phyloP scores from a whole-genome alignment of 495 filamentous ascomycete genomes.

The Talaromyces stipitatus region DNA sequence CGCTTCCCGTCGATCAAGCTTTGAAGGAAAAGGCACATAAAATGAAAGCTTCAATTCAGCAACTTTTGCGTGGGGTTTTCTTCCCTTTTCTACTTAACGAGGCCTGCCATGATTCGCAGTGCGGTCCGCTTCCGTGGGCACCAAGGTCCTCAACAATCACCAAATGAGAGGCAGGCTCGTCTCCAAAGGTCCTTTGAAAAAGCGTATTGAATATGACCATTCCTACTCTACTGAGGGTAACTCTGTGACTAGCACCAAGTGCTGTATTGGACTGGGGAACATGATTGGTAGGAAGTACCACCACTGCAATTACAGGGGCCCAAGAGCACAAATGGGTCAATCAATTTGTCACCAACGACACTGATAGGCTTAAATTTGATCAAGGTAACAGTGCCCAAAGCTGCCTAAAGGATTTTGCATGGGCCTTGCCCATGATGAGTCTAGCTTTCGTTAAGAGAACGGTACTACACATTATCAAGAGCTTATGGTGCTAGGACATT shows the following conservation, averaged over 20 bases:
- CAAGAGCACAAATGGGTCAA: background rate
- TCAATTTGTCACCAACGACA: background rate
- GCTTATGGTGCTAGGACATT: background rate
- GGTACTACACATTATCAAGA: background rate
- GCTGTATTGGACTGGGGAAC: slow-evolving; percentile 36
- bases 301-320: slow-evolving; percentile 24
- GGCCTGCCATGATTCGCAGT: background rate
- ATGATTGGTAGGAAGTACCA: slow-evolving; percentile 35
- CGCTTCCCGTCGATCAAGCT: background rate
- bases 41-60: background rate
- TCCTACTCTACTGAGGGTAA: background rate
- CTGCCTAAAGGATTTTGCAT: background rate
- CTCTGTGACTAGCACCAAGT: background rate
- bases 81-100: background rate
- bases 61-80: background rate
- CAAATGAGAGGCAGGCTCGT: background rate
- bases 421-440: background rate
- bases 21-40: background rate
- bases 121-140: background rate
- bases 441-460: background rate
- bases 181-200: background rate
- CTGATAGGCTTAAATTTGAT: background rate
- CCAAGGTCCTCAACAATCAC: background rate
- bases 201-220: background rate
- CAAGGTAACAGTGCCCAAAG: background rate